Percentiles rank a stretch among this genome's conserved stretches.
Evolutionary conservation across 2,329 filamentous ascomycete genomes (phyloP).

Genomic region (Alternaria sp.): DNA sequence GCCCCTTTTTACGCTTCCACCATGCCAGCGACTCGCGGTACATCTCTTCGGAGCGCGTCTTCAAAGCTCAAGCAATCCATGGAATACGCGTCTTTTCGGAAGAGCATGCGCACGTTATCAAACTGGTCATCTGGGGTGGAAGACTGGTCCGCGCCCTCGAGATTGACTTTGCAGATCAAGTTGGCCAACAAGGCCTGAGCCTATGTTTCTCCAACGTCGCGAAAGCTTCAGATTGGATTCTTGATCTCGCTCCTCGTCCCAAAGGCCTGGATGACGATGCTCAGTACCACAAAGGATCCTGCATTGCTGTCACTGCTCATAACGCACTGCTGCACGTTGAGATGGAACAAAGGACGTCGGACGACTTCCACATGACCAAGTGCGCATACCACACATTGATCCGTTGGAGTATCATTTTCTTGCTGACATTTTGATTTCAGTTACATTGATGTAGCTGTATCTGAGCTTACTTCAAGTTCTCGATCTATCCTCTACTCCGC

Average conservation of each 20-base stretch:
- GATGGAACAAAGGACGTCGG: conserved; percentile 14
- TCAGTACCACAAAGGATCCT: conserved; percentile 12
- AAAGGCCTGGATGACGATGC: conserved; percentile 11
- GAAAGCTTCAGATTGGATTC: conserved; percentile 47
- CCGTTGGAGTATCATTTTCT: background rate
- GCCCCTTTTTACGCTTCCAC: conserved; percentile 51
- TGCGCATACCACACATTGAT: background rate
- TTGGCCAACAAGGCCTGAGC: conserved; percentile 28
- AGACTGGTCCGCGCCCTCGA: conserved; percentile 56
- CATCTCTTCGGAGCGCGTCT: conserved; percentile 57
- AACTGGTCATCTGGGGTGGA: conserved; percentile 47
- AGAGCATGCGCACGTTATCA: conserved; percentile 26
- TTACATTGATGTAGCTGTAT: conserved; percentile 46
- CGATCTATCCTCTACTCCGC: conserved; percentile 89
- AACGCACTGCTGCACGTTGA: conserved; percentile 73
- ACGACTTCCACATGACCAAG: background rate
- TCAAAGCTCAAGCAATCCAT: conserved; percentile 74
- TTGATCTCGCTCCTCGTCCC: conserved; percentile 36
- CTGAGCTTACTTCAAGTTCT: conserved; percentile 67
- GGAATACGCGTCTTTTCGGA: conserved; percentile 63
- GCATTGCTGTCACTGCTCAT: conserved; percentile 74
- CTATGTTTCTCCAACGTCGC: conserved; percentile 26
- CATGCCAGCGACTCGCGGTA: conserved; percentile 29
- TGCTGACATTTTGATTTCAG: conserved; percentile 12
- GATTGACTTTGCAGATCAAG: conserved; percentile 25